A percentile compares a stretch with the other conserved stretches of the same genome.
Conservation (phyloP, 2,329 filamentous ascomycete genomes). For the Aciculosporium take region DNA sequence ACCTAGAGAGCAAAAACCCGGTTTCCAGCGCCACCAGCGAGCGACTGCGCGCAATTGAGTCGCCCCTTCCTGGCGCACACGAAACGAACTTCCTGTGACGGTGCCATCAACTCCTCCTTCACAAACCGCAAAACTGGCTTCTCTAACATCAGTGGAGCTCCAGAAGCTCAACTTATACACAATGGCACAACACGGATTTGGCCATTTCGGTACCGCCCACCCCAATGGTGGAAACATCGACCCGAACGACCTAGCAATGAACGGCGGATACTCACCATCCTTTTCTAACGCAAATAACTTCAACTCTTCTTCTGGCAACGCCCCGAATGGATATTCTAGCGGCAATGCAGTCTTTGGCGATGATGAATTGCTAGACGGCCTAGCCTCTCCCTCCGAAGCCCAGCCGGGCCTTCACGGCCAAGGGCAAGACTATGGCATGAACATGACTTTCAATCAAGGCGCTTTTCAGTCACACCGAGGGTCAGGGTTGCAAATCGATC, state of each 20-base stretch:
- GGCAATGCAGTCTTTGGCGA: conserved; percentile 71
- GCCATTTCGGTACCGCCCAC: conserved; percentile 39
- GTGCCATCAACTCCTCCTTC: conserved; percentile 5
- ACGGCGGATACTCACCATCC: conserved; percentile 42
- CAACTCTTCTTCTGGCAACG: conserved; percentile 42
- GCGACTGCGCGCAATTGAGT: conserved; percentile 1
- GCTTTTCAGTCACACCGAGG: conserved; percentile 42
- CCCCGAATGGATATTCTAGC: conserved; percentile 59
- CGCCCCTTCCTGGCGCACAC: conserved; percentile 1
- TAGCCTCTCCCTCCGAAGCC: conserved; percentile 41
- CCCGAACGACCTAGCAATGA: conserved; percentile 70
- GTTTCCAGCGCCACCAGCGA: neutral
- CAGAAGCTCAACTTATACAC: conserved; percentile 10
- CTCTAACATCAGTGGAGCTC: conserved; percentile 5
- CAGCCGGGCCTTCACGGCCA: conserved; percentile 37
- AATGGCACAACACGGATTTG: conserved; percentile 44
- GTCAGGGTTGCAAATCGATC: conserved; percentile 45
- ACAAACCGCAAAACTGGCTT: conserved; percentile 6
- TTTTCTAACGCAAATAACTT: conserved; percentile 38
- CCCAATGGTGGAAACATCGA: conserved; percentile 53
- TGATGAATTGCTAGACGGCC: conserved; percentile 71
- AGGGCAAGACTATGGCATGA: conserved; percentile 43
- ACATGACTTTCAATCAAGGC: conserved; percentile 42
- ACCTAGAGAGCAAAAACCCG: neutral
- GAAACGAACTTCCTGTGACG: conserved; percentile 2